These are phyloP conservation scores for Lichtheimia corymbifera DNA, from an alignment of 371 early-diverging fungal species.

Conservation along the genomic window DNA sequence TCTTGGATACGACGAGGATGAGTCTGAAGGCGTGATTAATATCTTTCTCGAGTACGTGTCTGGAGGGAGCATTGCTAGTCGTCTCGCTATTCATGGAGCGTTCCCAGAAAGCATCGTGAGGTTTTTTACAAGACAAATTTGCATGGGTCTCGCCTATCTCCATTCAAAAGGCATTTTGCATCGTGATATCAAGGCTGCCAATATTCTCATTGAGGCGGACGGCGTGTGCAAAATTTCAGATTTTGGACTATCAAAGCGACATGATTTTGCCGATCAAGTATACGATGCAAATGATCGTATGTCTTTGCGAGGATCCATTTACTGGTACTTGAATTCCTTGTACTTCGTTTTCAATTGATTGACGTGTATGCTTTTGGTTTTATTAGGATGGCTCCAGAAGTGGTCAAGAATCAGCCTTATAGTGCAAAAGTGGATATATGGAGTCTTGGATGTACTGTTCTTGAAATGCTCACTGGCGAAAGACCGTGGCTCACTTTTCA, in stretches of 20 bases:
- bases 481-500: constrained; percentile 89
- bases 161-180: constrained; percentile 92
- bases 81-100: constrained; percentile 68
- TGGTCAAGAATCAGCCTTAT: constrained; percentile 70
- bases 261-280: constrained; percentile 46
- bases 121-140: constrained; percentile 84
- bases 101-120: constrained; percentile 72
- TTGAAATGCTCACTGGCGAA: constrained; percentile 94
- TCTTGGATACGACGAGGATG: constrained; percentile 72
- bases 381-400: constrained; percentile 94
- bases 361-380: constrained; percentile 31
- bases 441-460: constrained; percentile 88
- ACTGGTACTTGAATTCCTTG: constrained; percentile 9
- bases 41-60: constrained; percentile 92
- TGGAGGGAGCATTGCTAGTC: constrained; percentile 78
- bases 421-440: constrained; percentile 89
- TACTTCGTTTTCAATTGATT: background rate
- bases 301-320: constrained; percentile 20
- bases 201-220: constrained; percentile 81
- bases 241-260: constrained; percentile 94
- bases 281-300: constrained; percentile 34
- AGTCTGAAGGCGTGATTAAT: constrained; percentile 63
- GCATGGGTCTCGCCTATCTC: constrained; percentile 83
- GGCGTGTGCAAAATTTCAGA: constrained; percentile 96
- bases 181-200: constrained; percentile 94